Percentiles rank a stretch among this genome's conserved stretches.
phyloP scores from a whole-genome alignment of 208 protist genomes.

The Borovskyia barvae region DNA sequence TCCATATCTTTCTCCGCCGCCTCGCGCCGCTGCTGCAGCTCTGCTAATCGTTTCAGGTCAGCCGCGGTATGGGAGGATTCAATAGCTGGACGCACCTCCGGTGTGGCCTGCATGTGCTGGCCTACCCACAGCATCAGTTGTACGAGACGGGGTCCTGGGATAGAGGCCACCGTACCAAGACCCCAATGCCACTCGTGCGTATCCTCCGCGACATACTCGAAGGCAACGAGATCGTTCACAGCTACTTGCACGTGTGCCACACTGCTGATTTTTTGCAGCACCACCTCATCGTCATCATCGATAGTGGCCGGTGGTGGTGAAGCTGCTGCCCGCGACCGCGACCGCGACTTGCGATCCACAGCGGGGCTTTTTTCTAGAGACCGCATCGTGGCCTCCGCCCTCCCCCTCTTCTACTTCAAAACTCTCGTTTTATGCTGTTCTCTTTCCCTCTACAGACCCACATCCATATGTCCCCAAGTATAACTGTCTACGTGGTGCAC shows the following conservation, averaged over 20 bases:
- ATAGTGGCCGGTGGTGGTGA: too few relatives aligned
- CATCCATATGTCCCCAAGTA: too few relatives aligned
- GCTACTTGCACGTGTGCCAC: conserved; percentile 18
- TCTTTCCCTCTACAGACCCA: too few relatives aligned
- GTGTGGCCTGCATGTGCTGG: conserved; percentile 15
- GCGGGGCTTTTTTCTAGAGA: too few relatives aligned
- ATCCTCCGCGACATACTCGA: conserved; percentile 37
- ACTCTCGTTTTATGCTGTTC: too few relatives aligned
- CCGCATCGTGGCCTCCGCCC: too few relatives aligned
- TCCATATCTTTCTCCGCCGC: conserved; percentile 25
- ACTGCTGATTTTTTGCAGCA: conserved; percentile 7
- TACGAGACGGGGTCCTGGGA: conserved; percentile 40
- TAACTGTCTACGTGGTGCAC: not conserved
- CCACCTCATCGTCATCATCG: too few relatives aligned
- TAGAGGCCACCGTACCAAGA: conserved; percentile 38
- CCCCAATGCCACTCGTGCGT: conserved; percentile 40
- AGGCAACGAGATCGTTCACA: conserved; percentile 53
- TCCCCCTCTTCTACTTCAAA: too few relatives aligned
- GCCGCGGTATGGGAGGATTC: conserved; percentile 6
- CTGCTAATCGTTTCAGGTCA: conserved; percentile 18
- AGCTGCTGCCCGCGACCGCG: too few relatives aligned
- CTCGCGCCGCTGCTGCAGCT: conserved; percentile 21
- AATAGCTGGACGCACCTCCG: too few relatives aligned
- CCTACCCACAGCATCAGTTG: conserved; percentile 40
- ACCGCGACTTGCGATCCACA: too few relatives aligned